Base-by-base conservation (phyloP, 1,139 yeast genomes). In the Lodderomyces oxycetoniae region DNA sequence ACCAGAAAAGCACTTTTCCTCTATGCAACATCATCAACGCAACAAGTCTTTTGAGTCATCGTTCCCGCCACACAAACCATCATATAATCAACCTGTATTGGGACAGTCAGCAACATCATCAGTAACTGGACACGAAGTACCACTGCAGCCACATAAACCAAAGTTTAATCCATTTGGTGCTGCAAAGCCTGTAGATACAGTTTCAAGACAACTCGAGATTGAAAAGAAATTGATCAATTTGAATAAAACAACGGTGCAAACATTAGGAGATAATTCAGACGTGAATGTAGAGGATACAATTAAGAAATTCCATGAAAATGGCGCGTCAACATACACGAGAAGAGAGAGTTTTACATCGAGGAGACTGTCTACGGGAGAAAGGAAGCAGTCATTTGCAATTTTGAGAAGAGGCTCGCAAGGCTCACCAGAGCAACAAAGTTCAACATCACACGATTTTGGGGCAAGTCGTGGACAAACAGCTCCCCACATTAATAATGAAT, bases 181-280 rank as follows among this genome's bases (percentile, higher is more conserved):
- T 3, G 74, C 74, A 0, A 67, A 61, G 44, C 74, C 74, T 3
- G 73, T 69, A 37, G 63, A 71, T 59, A 47, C 63, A 3, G 48
- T 63, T 24, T 52, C 71, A 4, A 58, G 60, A 36, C 65, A 59
- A 45, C 61, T 60, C 26, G 73, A 67, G 44, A 61, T 67, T 25
- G 72, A 67, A 26, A 60, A 61, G 41, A 61, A 71, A 46, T 55
- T 80, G 40, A 59, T 68, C 5, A 61, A 64, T 33, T 56, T 78
- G 29, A 79, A 79, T 47, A 69, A 72, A 27, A 78, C 83, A 0
- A 79, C 85, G 0, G 67, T 74, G 33, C 71, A 69, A 48, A 75
- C 79, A 2, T 44, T 71, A 25, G 76, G 72, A 0, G 53, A 58
- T 12, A 53, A 49, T 11, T 52, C 45, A 11, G 45, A 41, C 6